Evolutionary conservation across 306 rosid species (phyloP).

Genomic region (Pterocarpus santalinus): DNA sequence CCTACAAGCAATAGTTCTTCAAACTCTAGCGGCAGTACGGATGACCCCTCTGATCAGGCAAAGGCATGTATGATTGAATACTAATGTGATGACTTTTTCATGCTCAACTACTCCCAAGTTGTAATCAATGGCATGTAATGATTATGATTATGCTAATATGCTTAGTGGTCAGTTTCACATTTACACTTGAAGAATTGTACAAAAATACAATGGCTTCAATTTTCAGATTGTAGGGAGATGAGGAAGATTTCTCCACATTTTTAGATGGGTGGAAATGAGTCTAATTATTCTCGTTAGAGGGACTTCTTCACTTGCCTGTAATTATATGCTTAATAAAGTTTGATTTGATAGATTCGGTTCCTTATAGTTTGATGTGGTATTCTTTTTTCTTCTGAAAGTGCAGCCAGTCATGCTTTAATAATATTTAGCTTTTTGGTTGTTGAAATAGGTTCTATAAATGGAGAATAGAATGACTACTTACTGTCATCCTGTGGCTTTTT

Average conservation of each 20-base stretch:
- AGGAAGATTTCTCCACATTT: slow-evolving; percentile 31
- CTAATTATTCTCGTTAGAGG: slow-evolving; percentile 1
- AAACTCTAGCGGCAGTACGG: slow-evolving; percentile 57
- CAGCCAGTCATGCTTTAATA: not conserved
- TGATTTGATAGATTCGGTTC: slow-evolving; percentile 23
- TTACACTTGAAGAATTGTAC: not conserved
- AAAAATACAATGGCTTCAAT: slow-evolving; percentile 17
- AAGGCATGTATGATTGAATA: slow-evolving; percentile 62
- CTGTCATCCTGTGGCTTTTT: slow-evolving; percentile 32
- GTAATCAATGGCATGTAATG: not conserved
- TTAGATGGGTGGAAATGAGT: slow-evolving; percentile 13
- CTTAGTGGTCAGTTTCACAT: not conserved
- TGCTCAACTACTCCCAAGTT: not conserved
- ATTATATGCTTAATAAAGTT: slow-evolving; percentile 1
- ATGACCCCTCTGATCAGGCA: slow-evolving; percentile 60
- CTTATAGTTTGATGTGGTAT: slow-evolving; percentile 27
- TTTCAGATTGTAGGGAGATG: not conserved
- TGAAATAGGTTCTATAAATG: slow-evolving; percentile 25
- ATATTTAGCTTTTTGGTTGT: slow-evolving; percentile 23
- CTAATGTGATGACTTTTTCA: slow-evolving; percentile 28
- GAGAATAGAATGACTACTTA: slow-evolving; percentile 11
- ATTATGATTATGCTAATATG: not conserved
- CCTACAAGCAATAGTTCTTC: slow-evolving; percentile 63
- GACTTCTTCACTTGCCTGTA: not conserved
- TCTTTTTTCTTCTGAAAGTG: slow-evolving; percentile 33